These are phyloP conservation scores for Fonsecaea pedrosoi DNA, from an alignment of 2,329 filamentous ascomycete species.

Conservation along the genomic window DNA sequence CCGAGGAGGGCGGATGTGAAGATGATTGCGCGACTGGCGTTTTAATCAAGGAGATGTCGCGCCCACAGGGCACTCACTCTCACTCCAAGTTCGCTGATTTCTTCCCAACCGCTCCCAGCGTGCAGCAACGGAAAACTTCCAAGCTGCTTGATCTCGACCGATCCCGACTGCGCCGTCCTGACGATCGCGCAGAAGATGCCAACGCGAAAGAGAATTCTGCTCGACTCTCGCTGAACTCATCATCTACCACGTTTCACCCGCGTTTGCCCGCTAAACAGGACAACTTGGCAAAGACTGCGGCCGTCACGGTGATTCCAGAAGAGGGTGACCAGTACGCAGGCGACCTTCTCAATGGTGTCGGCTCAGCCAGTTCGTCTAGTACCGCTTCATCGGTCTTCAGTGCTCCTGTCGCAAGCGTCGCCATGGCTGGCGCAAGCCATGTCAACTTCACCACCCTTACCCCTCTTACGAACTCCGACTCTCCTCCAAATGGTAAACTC, in stretches of 20 bases:
- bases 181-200: constrained; percentile 37
- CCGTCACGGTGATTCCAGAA: constrained; percentile 44
- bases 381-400: constrained; percentile 75
- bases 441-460: constrained; percentile 63
- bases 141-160: constrained; percentile 60
- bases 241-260: constrained; percentile 19
- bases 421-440: constrained; percentile 64
- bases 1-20: constrained; percentile 33
- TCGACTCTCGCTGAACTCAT: constrained; percentile 31
- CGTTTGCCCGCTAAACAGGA: constrained; percentile 25
- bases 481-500: constrained; percentile 65
- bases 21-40: constrained; percentile 36
- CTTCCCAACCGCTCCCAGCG: constrained; percentile 78
- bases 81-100: constrained; percentile 76
- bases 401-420: constrained; percentile 57
- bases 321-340: constrained; percentile 53
- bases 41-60: constrained; percentile 66
- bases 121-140: constrained; percentile 56
- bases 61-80: constrained; percentile 64
- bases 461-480: constrained; percentile 70
- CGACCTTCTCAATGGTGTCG: constrained; percentile 73
- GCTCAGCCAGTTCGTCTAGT: constrained; percentile 75
- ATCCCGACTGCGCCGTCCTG: constrained; percentile 20
- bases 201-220: constrained; percentile 26
- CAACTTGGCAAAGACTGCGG: constrained; percentile 33